These are phyloP conservation scores for Skeletonema tropicum DNA, from an alignment of 108 stramenopile species.

Conservation along the genomic window DNA sequence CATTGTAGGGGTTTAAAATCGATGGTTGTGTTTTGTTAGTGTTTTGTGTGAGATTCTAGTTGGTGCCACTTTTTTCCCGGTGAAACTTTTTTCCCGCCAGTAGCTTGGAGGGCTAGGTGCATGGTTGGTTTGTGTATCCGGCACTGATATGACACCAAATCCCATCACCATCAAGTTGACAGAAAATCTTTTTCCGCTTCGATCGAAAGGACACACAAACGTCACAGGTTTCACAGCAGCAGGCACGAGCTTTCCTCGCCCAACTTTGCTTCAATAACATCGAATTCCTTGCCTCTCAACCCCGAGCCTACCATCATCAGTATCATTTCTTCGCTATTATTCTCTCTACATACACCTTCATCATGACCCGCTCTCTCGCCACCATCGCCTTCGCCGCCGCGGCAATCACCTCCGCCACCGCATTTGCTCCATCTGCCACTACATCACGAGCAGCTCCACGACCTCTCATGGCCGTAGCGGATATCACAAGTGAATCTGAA, in stretches of 20 bases:
- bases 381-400: constrained; percentile 26
- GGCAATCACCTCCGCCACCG: constrained; percentile 21
- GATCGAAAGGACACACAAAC: neutral
- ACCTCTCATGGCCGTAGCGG: constrained; percentile 66
- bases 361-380: constrained; percentile 40
- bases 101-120: no score
- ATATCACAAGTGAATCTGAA: constrained; percentile 68
- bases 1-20: no score
- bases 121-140: no score
- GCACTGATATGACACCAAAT: no score
- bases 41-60: no score
- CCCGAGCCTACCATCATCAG: neutral
- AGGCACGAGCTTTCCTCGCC: neutral
- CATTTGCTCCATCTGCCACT: constrained; percentile 16
- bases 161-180: no score
- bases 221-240: neutral
- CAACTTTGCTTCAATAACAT: neutral
- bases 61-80: no score
- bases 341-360: constrained; percentile 27
- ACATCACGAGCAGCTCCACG: constrained; percentile 10
- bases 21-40: no score
- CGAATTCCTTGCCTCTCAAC: neutral
- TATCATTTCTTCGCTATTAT: neutral
- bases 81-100: no score
- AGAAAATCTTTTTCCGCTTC: no score